These are phyloP conservation scores for Cordyceps cicadae DNA, from an alignment of 2,329 filamentous ascomycete species.

Conservation along the genomic window DNA sequence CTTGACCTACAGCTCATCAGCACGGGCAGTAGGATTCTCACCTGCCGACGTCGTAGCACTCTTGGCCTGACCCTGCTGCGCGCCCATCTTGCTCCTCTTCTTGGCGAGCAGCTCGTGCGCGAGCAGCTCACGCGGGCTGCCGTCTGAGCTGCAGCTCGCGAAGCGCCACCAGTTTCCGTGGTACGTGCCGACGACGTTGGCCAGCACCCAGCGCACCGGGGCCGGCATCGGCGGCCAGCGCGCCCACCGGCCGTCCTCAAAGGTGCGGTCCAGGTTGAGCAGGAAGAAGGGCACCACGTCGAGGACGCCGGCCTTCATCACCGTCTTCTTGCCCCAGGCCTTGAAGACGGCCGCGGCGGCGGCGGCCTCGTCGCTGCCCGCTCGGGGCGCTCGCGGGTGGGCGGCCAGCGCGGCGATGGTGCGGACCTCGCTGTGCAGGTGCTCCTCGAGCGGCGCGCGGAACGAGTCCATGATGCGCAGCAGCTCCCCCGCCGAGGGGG, in stretches of 20 bases:
- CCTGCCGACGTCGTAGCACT: neutral
- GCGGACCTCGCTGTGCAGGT: slow-evolving; percentile 48
- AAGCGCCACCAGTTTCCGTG: slow-evolving; percentile 57
- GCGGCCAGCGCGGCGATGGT: slow-evolving; percentile 41
- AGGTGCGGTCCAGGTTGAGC: slow-evolving; percentile 51
- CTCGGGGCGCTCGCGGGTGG: slow-evolving; percentile 42
- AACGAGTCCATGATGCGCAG: slow-evolving; percentile 43
- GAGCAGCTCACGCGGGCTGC: slow-evolving; percentile 45
- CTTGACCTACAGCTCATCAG: neutral
- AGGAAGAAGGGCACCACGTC: slow-evolving; percentile 59
- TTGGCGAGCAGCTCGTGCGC: slow-evolving; percentile 27
- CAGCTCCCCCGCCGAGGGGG: slow-evolving; percentile 38
- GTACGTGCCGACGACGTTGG: slow-evolving; percentile 49
- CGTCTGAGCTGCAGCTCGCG: slow-evolving; percentile 49
- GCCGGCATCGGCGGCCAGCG: slow-evolving; percentile 58
- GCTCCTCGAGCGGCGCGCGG: slow-evolving; percentile 40
- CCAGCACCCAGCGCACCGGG: slow-evolving; percentile 50
- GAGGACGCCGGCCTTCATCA: slow-evolving; percentile 50
- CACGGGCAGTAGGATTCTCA: neutral
- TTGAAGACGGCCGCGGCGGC: slow-evolving; percentile 45
- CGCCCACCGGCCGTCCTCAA: slow-evolving; percentile 51
- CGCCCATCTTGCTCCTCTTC: neutral
- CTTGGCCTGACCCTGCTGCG: neutral
- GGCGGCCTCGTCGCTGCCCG: slow-evolving; percentile 35
- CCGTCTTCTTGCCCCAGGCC: slow-evolving; percentile 54